Conservation (phyloP, 163 green algal species). For the Chlorella variabilis region DNA sequence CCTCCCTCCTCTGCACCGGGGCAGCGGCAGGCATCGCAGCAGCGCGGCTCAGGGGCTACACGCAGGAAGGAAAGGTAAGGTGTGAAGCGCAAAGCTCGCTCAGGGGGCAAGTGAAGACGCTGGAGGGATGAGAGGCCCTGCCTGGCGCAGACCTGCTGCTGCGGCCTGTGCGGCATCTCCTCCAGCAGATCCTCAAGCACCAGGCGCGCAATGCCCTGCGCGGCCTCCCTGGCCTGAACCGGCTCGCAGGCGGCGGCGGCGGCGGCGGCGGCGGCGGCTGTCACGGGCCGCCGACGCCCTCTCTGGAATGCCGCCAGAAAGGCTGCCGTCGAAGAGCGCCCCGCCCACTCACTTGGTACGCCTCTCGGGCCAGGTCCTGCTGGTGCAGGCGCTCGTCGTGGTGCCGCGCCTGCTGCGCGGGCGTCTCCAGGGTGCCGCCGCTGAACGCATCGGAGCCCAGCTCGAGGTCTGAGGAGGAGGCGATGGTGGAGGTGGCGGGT, state of each 20-base stretch:
- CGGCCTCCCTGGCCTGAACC: constrained; percentile 8
- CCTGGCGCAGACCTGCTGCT: background rate
- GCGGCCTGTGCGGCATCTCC: background rate
- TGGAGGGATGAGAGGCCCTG: no score
- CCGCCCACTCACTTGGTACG: background rate
- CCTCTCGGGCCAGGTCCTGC: constrained; percentile 1
- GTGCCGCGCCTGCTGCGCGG: background rate
- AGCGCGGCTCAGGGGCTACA: no score
- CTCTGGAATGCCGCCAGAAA: no score
- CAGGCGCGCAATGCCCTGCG: constrained; percentile 20
- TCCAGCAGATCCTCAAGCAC: background rate
- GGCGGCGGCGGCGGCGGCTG: background rate
- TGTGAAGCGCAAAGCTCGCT: no score
- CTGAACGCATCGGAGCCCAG: constrained; percentile 11
- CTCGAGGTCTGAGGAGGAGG: constrained; percentile 13
- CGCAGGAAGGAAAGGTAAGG: no score
- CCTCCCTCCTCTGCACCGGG: background rate
- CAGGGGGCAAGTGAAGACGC: no score
- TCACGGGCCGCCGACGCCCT: no score
- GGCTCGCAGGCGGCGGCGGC: background rate
- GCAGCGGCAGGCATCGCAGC: background rate
- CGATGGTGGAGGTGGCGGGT: background rate
- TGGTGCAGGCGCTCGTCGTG: constrained; percentile 20
- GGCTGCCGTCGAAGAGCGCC: no score
- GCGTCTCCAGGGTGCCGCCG: constrained; percentile 14